These are phyloP conservation scores for Botrytis byssoidea DNA, from an alignment of 2,329 filamentous ascomycete genomes.

Conservation along the genomic window DNA sequence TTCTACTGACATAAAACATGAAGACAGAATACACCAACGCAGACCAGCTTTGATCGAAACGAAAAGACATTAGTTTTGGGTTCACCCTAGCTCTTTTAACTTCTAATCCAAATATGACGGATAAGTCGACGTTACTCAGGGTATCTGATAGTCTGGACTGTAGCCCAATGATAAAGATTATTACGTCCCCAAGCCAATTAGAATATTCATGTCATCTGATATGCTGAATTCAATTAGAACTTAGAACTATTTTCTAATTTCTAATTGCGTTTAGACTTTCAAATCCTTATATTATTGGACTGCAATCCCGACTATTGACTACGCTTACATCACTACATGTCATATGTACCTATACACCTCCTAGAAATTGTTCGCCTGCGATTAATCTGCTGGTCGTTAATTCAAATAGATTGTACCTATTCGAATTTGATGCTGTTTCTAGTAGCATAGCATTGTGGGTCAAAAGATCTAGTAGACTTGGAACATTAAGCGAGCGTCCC, in stretches of 20 bases:
- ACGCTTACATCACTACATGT: background rate
- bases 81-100: background rate
- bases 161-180: too few species aligned
- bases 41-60: background rate
- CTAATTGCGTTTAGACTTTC: too few species aligned
- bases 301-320: too few species aligned
- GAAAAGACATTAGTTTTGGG: background rate
- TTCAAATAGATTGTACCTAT: background rate
- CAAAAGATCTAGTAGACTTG: background rate
- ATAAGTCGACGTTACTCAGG: background rate
- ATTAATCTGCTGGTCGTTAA: background rate
- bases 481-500: slow-evolving; percentile 1
- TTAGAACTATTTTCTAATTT: too few species aligned
- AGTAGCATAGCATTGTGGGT: background rate
- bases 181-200: too few species aligned
- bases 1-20: background rate
- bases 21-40: background rate
- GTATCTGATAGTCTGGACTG: too few species aligned
- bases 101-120: background rate
- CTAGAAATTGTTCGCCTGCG: accelerated
- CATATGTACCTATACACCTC: background rate
- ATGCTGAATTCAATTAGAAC: too few species aligned
- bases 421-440: background rate
- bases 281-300: too few species aligned
- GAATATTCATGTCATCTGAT: too few species aligned